A percentile compares a stretch with the other conserved stretches of the same genome.
Evolutionary conservation across 2,329 filamentous ascomycete genomes (phyloP).

Genomic region (Diaporthe amygdali): DNA sequence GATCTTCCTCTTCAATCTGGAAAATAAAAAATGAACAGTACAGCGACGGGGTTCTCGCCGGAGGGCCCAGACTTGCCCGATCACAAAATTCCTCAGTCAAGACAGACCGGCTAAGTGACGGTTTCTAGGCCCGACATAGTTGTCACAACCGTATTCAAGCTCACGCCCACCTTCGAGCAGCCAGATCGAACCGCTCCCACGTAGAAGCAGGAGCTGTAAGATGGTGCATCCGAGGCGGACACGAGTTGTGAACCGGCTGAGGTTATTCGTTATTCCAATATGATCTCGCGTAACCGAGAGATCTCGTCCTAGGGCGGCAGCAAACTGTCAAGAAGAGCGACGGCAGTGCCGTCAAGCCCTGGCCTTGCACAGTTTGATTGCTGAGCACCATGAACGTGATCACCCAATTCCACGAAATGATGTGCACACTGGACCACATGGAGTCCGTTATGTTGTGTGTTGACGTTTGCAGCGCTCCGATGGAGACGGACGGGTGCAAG

Average conservation of each 20-base stretch:
- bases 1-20: constrained; percentile 2
- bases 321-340: constrained; percentile 2
- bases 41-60: not conserved
- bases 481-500: not conserved
- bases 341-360: not conserved
- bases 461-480: not conserved
- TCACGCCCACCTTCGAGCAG: not conserved
- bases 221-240: not conserved
- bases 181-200: not conserved
- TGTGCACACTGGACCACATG: not conserved
- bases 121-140: not conserved
- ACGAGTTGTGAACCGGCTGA: not conserved
- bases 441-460: not conserved
- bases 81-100: constrained; percentile 17
- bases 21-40: not conserved
- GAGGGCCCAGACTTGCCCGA: not conserved
- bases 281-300: not conserved
- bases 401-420: not conserved
- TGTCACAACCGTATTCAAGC: not conserved
- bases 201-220: no score
- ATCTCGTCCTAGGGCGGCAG: not conserved
- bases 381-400: not conserved
- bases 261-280: no score
- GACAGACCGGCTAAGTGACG: constrained; percentile 3
- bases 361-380: not conserved